A percentile compares a stretch with the other conserved stretches of the same genome.
phyloP scores from a whole-genome alignment of 176 grass and related monocot species.

The Panicum miliaceum region DNA sequence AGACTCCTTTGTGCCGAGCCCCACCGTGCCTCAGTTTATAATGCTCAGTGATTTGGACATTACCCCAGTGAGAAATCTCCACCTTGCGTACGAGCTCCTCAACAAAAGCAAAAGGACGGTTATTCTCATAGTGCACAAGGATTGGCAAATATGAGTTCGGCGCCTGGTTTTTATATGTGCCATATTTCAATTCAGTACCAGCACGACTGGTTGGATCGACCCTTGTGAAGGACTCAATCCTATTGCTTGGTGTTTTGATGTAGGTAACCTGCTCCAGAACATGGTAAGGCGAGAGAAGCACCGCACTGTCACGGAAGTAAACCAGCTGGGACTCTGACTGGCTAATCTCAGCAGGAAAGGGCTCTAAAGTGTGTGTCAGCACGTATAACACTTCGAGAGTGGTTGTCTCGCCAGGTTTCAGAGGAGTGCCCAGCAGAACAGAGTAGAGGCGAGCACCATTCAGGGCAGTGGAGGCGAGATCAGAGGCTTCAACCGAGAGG shows the following conservation, averaged over 20 bases:
- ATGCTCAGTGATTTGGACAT: constrained; percentile 84
- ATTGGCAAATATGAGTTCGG: constrained; percentile 63
- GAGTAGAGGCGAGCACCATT: constrained; percentile 72
- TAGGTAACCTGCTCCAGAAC: constrained; percentile 68
- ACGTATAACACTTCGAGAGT: constrained; percentile 69
- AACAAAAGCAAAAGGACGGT: constrained; percentile 78
- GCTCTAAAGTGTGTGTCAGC: constrained; percentile 76
- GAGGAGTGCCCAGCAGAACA: constrained; percentile 53
- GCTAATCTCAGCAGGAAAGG: constrained; percentile 89
- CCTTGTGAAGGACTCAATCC: constrained; percentile 90
- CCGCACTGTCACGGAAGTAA: constrained; percentile 77
- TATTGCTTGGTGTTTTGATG: constrained; percentile 66
- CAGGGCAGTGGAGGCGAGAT: constrained; percentile 20
- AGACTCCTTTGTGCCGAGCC: constrained; percentile 81
- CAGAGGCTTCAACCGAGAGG: constrained; percentile 44
- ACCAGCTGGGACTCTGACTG: constrained; percentile 89
- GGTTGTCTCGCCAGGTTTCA: constrained; percentile 57
- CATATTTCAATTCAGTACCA: constrained; percentile 84
- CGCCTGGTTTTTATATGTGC: constrained; percentile 61
- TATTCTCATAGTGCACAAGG: constrained; percentile 88
- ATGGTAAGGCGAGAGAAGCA: constrained; percentile 74
- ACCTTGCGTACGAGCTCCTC: constrained; percentile 85
- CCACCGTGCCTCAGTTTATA: constrained; percentile 90
- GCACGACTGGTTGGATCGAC: constrained; percentile 59
- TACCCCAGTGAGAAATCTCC: constrained; percentile 98